Percentiles rank a stretch among this genome's conserved stretches.
Conservation (phyloP, 2,329 filamentous ascomycete species). For the Nemania sp. region DNA sequence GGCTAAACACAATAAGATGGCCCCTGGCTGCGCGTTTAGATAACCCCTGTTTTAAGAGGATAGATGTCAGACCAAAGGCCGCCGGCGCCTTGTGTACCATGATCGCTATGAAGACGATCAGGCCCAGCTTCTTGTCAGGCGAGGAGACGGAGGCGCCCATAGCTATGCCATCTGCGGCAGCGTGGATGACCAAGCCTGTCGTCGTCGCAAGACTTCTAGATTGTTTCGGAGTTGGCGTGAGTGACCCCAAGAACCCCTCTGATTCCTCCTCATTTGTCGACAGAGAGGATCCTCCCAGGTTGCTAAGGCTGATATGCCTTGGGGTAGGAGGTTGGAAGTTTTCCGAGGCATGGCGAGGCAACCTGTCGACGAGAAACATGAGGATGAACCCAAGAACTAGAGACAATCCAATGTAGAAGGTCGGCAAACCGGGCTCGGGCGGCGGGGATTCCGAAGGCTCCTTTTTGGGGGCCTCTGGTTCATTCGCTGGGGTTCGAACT, state of each 20-base stretch:
- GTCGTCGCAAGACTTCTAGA: constrained; percentile 79
- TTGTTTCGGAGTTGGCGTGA: constrained; percentile 61
- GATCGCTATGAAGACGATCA: constrained; percentile 94
- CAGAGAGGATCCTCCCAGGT: constrained; percentile 63
- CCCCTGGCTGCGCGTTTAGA: constrained; percentile 83
- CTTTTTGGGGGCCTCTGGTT: constrained; percentile 25
- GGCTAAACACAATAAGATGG: constrained; percentile 87
- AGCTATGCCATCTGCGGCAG: constrained; percentile 92
- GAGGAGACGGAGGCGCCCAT: constrained; percentile 86
- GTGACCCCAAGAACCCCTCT: constrained; percentile 62
- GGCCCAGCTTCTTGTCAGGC: constrained; percentile 73
- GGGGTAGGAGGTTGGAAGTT: constrained; percentile 68
- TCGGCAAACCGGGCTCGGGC: constrained; percentile 57
- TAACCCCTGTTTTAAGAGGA: constrained; percentile 87
- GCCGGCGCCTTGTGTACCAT: constrained; percentile 98
- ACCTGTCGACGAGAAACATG: constrained; percentile 93
- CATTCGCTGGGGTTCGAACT: constrained; percentile 31
- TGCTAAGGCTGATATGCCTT: constrained; percentile 86
- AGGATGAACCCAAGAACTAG: constrained; percentile 87
- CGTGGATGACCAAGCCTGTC: constrained; percentile 92
- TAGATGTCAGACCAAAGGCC: constrained; percentile 89
- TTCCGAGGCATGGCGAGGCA: constrained; percentile 74
- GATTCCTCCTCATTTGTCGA: constrained; percentile 58
- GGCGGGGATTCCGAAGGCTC: constrained; percentile 31
- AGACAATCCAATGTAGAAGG: constrained; percentile 82